Base-by-base conservation (phyloP, 352 stramenopile genomes). In the Phytophthora pluvialis region DNA sequence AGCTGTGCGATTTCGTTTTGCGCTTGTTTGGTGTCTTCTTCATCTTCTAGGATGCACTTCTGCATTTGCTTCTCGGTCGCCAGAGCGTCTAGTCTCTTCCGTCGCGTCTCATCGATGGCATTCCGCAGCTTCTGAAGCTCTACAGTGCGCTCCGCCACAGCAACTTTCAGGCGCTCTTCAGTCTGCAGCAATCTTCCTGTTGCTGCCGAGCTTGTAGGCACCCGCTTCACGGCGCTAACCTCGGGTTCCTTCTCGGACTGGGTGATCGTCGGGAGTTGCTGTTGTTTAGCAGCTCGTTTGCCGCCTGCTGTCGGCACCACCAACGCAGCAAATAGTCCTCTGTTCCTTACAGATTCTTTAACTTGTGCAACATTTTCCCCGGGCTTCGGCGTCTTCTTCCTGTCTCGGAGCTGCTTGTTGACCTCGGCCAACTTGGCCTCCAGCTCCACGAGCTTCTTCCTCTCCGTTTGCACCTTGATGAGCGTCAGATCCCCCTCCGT, bases 351-450 rank as follows among this genome's bases (percentile, higher is more conserved):
- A 39, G 4, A 2, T 15, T 52, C 35, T 40, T 53, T 52, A 5
- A 10, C 8, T 26, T 44, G 33, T 39, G 11, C 25, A 26, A 3
- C 10, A 12, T 46, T 43, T 35, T 62, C 44, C 32, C 10, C 21
- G 28, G 44, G 28, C 7, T 87, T 86, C 66, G 26, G 47, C 5
- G 73, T 65, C 48, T 97, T 93, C 50, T 98, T 93, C 62, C 88
- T 89, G 0, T 91, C 86, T 49, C 97, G 84, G 38, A 97, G 89
- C 55, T 93, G 71, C 28, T 82, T 76, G 52, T 96, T 87, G 18
- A 92, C 85, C 59, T 91, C 68, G n/a, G 92, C 84, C 73, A 98
- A 87, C 58, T 90, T 78, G 32, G 73, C 72, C 53, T 98, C 97
- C 0, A 95, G 72, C 51, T 89, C 77, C 6, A 69, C 60, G 57